Percentiles rank a stretch among this genome's conserved stretches.
Conservation (phyloP, 2,329 filamentous ascomycete species). For the Chaetomiaceae sp. region DNA sequence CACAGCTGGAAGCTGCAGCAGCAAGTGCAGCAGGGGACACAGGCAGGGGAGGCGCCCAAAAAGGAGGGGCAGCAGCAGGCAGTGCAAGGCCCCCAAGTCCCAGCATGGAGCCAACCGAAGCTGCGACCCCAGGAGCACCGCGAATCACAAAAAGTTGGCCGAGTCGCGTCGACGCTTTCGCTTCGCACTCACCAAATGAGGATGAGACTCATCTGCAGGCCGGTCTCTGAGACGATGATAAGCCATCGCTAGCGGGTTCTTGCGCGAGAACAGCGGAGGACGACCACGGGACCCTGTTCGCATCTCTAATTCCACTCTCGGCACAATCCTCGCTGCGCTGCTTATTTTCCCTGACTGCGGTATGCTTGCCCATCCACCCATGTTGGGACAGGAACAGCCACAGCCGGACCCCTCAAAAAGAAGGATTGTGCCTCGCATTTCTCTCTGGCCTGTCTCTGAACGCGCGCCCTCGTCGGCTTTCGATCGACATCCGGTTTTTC, state of each 20-base stretch:
- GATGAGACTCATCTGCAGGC: no score
- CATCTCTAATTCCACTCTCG: no score
- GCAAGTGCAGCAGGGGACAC: background rate
- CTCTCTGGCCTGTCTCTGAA: background rate
- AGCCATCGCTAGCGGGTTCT: no score
- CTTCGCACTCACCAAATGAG: no score
- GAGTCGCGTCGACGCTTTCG: background rate
- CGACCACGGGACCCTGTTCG: no score
- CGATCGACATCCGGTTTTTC: conserved; percentile 1
- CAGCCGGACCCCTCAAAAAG: background rate
- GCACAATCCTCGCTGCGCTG: no score
- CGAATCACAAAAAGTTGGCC: conserved; percentile 4
- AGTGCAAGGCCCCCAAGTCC: background rate
- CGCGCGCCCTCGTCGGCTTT: background rate
- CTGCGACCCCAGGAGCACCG: background rate
- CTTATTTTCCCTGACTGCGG: background rate
- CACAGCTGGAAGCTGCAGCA: background rate
- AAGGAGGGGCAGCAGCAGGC: background rate
- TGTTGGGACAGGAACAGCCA: conserved; percentile 2
- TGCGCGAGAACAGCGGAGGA: no score
- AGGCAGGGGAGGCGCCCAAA: background rate
- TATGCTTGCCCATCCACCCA: background rate
- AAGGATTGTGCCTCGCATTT: conserved; percentile 8
- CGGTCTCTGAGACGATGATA: no score
- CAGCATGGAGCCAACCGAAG: no score